Evolutionary conservation across 1,284 basidiomycete genomes (phyloP), one percentile per base, ranked within the genome.

Genomic region (Fomitopsis betulina): DNA sequence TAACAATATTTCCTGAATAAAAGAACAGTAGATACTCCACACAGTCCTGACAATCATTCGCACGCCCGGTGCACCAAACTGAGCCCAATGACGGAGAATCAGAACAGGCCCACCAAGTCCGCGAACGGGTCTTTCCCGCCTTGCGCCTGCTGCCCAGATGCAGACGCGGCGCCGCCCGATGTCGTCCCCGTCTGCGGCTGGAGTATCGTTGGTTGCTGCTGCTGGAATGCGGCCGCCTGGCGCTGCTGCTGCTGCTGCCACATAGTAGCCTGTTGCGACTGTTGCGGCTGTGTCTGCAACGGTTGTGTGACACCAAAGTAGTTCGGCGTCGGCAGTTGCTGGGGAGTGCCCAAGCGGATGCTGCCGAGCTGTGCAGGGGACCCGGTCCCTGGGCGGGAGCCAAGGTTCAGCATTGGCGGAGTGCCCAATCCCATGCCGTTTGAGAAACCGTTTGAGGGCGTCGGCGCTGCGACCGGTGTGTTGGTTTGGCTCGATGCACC

Each of bases 101-200:
- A 93, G 69, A 93, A 91, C 58, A 93, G 72, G 37, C 86, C 86
- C 2, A 80, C 89, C 45, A 93, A 75, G 72, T 92, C 90, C 15
- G 88, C 87, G 66, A 93, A 93, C 39, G 91, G 91, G 72, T 93
- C 90, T 68, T 89, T 91, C 60, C 75, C 45, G 45, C 45, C 76
- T 68, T 83, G 80, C 51, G 72, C 62, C 55, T 72, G 67, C 53
- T 67, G 45, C 27, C 65, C 62, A 25, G 56, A 21, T 33, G 58
- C 38, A 17, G 39, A 23, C 10, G 52, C 71, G 59, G 66, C 55
- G 60, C 50, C 53, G 63, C 42, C 13, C 13, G 45, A 17, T 30
- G 45, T 30, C 12, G 45, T 47, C 23, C 45, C 54, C 53, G 65
- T 61, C 42, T 61, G 59, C 45, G 62, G 66, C 39, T 35, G 58